Evolutionary conservation across 148 eudicot genomes (phyloP).

Genomic region (Camellia sinensis): DNA sequence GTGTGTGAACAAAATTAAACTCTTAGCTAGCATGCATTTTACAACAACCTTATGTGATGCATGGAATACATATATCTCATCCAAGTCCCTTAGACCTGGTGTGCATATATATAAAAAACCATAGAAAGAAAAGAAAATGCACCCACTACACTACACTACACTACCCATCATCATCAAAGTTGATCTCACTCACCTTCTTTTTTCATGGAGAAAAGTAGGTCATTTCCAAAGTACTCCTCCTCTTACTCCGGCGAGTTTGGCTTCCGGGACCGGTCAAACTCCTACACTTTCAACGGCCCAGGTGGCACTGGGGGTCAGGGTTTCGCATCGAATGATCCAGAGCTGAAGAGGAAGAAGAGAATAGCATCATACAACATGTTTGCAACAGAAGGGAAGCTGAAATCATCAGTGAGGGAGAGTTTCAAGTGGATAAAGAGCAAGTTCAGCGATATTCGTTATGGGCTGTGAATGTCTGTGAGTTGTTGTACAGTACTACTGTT

Average conservation of each 20-base stretch:
- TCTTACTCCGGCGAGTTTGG: conserved; percentile 32
- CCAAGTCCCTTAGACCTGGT: too few species aligned
- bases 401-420: conserved; percentile 49
- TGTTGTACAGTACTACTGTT: too few species aligned
- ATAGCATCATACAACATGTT: conserved; percentile 73
- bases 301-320: conserved; percentile 21
- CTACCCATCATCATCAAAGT: too few species aligned
- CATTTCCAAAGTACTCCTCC: conserved; percentile 46
- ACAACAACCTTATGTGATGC: too few species aligned
- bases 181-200: too few species aligned
- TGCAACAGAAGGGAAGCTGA: conserved; percentile 56
- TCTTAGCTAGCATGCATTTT: too few species aligned
- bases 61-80: too few species aligned
- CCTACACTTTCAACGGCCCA: conserved; percentile 62
- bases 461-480: not conserved
- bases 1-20: too few species aligned
- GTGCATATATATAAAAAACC: too few species aligned
- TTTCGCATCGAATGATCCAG: conserved; percentile 36
- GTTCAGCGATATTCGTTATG: conserved; percentile 24
- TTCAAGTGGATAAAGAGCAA: conserved; percentile 74
- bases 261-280: conserved; percentile 25
- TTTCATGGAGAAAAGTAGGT: conserved; percentile 60
- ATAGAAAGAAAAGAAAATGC: too few species aligned
- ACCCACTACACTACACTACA: too few species aligned
- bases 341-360: conserved; percentile 66